These are phyloP conservation scores for Ananas comosus DNA, from an alignment of 176 grass and related monocot species.

Conservation along the genomic window DNA sequence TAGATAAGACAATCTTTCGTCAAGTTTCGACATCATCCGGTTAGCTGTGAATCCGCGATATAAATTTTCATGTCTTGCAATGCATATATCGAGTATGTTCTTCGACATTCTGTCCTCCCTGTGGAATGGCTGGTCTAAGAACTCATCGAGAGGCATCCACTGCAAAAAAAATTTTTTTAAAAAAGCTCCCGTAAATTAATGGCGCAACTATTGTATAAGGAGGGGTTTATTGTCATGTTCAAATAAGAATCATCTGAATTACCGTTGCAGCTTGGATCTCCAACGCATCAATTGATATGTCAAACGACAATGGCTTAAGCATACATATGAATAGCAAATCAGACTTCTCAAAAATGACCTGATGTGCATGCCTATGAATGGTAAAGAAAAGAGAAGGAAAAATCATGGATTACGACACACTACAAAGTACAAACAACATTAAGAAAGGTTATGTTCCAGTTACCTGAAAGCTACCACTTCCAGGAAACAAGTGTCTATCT, in stretches of 20 bases:
- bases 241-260: background rate
- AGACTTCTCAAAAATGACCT: slow-evolving; percentile 49
- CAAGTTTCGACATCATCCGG: slow-evolving; percentile 39
- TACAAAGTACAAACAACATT: too few relatives aligned
- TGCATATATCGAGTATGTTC: slow-evolving; percentile 41
- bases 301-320: slow-evolving; percentile 49
- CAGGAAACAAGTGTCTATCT: slow-evolving; percentile 54
- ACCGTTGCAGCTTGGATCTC: slow-evolving; percentile 65
- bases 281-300: slow-evolving; percentile 40
- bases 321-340: slow-evolving; percentile 68
- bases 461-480: slow-evolving; percentile 70
- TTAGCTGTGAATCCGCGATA: slow-evolving; percentile 27
- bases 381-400: background rate
- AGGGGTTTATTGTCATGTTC: background rate
- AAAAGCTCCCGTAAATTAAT: background rate
- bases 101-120: slow-evolving; percentile 41
- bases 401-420: background rate
- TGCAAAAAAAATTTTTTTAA: slow-evolving; percentile 19
- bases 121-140: slow-evolving; percentile 38
- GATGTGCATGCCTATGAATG: slow-evolving; percentile 48
- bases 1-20: slow-evolving; percentile 39
- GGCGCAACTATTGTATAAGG: slow-evolving; percentile 1
- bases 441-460: background rate
- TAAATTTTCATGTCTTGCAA: slow-evolving; percentile 21
- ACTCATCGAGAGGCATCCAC: slow-evolving; percentile 57